Evolutionary conservation across 257 asterid genomes (phyloP), one percentile per base, ranked within the genome.

Genomic region (Thymus mandschuricus): DNA sequence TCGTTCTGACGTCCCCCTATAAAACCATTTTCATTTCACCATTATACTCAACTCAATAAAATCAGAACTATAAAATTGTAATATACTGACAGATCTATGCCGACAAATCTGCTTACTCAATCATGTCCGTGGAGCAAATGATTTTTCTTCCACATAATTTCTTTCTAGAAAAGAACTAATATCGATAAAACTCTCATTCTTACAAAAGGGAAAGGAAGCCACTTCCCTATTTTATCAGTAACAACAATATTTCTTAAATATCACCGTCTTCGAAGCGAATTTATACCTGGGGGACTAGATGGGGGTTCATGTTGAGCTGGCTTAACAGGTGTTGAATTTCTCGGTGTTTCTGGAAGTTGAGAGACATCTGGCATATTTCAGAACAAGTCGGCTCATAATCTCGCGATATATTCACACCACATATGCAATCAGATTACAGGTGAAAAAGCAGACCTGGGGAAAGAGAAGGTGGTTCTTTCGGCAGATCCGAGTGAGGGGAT

Each of bases 211-310:
- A 10, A 6, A 72, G 67, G 1, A 2, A 28, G 10, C 21, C 21
- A 21, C 21, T 21, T 21, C 21, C 21, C 21, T 21, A 2, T 63
- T 10, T 56, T 15, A 31, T 76, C 55, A 1, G 27, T 35, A 65
- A 65, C 74, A 31, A 77, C 57, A 43, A 48, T 41, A 58, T 41
- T 65, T 64, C 31, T 70, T 13, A 29, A 69, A 61, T 33, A 15
- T 52, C 75, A 55, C 30, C 48, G 33, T 31, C 15, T 2, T 41
- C 61, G 12, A 43, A 73, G 48, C 64, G 28, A 58, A 67, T n/a
- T 66, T 76, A 77, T 80, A 89, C 98, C 96, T 85, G 97, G 86
- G 70, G 91, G 83, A 70, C 68, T 80, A 65, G 86, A 78, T 6
- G 88, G 89, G 60, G 95, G 84, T 76, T 80, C 79, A 41, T 51